Evolutionary conservation across 495 filamentous ascomycete species (phyloP).

Genomic region (Trichodelitschia bisporula): DNA sequence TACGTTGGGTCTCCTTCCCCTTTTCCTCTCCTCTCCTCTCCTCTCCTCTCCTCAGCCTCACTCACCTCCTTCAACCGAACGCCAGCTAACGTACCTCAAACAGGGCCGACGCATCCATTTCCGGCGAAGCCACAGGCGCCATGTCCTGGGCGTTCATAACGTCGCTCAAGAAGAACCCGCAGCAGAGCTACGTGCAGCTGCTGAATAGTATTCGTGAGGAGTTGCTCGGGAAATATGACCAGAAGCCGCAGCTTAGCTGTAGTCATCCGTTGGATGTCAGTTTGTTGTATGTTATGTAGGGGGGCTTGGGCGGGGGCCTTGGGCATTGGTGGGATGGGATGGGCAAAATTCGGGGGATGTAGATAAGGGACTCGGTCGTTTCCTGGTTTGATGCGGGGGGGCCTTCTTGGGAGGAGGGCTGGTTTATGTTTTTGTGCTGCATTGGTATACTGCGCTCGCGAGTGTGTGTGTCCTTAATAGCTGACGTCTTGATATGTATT

Average conservation of each 20-base stretch:
- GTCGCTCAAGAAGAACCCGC: slow-evolving; percentile 85
- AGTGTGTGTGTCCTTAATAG: too few relatives aligned
- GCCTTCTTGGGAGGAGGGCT: too few relatives aligned
- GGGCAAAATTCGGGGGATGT: too few relatives aligned
- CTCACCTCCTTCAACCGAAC: too few relatives aligned
- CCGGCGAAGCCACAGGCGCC: slow-evolving; percentile 76
- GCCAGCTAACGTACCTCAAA: slow-evolving; percentile 6
- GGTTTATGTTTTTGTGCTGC: too few relatives aligned
- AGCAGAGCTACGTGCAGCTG: slow-evolving; percentile 91
- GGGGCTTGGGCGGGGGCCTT: too few relatives aligned
- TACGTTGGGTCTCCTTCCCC: slow-evolving; percentile 22
- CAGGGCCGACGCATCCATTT: slow-evolving; percentile 37
- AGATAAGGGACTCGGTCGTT: too few relatives aligned
- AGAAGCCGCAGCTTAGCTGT: slow-evolving; percentile 92
- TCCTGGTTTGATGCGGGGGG: too few relatives aligned
- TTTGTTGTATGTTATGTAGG: slow-evolving; percentile 49
- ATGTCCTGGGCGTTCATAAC: slow-evolving; percentile 97
- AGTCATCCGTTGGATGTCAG: slow-evolving; percentile 91
- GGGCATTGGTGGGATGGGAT: too few relatives aligned
- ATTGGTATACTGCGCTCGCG: too few relatives aligned
- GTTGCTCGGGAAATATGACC: slow-evolving; percentile 64
- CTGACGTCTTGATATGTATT: too few relatives aligned
- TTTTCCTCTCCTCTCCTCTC: neutral
- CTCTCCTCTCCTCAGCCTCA: slow-evolving; percentile 1
- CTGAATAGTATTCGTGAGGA: slow-evolving; percentile 91